Evolutionary conservation across 164 flowering plant species (phyloP).

Genomic region (Warburgia ugandensis): DNA sequence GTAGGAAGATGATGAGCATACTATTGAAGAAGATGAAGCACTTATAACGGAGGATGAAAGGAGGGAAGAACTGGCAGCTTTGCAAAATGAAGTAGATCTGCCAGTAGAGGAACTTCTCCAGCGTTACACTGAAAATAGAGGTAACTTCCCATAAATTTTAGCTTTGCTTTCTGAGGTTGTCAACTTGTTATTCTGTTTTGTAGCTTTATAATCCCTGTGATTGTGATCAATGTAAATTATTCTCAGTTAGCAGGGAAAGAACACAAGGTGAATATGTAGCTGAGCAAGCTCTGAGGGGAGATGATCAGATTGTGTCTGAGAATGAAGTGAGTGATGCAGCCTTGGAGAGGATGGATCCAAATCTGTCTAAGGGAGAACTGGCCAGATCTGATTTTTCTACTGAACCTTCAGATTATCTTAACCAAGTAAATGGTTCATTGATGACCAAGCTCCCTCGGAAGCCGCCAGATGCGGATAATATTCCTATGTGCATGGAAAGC

Average conservation of each 20-base stretch:
- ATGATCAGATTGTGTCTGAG: constrained; percentile 21
- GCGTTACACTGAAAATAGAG: constrained; percentile 43
- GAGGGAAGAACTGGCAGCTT: constrained; percentile 72
- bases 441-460: constrained; percentile 5
- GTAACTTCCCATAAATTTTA: constrained; percentile 18
- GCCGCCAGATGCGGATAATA: neutral
- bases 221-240: constrained; percentile 14
- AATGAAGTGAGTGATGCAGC: neutral
- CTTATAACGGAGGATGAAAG: constrained; percentile 80
- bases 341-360: neutral
- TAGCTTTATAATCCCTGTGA: constrained; percentile 7
- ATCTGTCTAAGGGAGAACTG: neutral
- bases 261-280: constrained; percentile 27
- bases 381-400: constrained; percentile 9
- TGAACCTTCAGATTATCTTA: constrained; percentile 1
- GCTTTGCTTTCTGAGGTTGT: constrained; percentile 3
- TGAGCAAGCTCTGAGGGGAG: constrained; percentile 9
- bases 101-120: constrained; percentile 88
- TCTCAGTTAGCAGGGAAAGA: constrained; percentile 45
- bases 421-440: constrained; percentile 4
- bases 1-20: constrained; percentile 96
- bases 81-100: constrained; percentile 70
- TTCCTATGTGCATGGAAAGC: constrained; percentile 29
- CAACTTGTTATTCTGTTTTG: neutral
- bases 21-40: constrained; percentile 91